Evolutionary conservation across 1,284 basidiomycete genomes (phyloP), one percentile per base, ranked within the genome.

Genomic region (Rhodotorula mucilaginosa): DNA sequence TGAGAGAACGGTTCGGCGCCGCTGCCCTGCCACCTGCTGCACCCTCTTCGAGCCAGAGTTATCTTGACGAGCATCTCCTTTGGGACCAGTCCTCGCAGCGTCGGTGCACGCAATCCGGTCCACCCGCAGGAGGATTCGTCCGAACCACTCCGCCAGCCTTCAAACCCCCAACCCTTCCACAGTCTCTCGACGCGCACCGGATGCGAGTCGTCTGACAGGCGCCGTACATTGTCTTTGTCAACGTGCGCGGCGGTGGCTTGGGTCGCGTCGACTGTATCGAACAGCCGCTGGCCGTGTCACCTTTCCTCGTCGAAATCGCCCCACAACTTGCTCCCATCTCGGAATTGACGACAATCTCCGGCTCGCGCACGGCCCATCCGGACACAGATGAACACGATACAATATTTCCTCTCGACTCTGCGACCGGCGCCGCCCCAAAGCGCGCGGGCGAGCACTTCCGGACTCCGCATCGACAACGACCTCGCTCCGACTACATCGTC

Each of bases 341-440:
- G 18, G 18, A 2, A 1, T 34, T 19, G n/a, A 21, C 8, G 26
- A 26, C 16, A 8, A 10, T 2, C 26, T 26, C 15, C 5, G 16
- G 21, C 34, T 2, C 56, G 39, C 39, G 39, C 39, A 44, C 39
- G 12, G 39, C 39, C 39, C 39, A 12, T 13, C 12, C 39, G 39
- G 8, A 13, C 39, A 44, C 31, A 0, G n/a, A 72, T 72, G 70
- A 72, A 72, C 57, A 72, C 70, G 15, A 67, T 72, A 31, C 61
- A 65, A 16, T 72, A 68, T 47, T 72, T 72, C 34, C 70, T 72
- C 23, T 66, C 70, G 8, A 66, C 70, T 7, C 46, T 72, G 15
- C 56, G 70, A 19, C 67, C 70, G 2, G 44, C 70, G 5, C 70
- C 70, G 3, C 70, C 70, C 2, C 70, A 67, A 4, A 68, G 67